These are phyloP conservation scores for Termitomyces sp. DNA, from an alignment of 768 basidiomycete species.

Conservation along the genomic window DNA sequence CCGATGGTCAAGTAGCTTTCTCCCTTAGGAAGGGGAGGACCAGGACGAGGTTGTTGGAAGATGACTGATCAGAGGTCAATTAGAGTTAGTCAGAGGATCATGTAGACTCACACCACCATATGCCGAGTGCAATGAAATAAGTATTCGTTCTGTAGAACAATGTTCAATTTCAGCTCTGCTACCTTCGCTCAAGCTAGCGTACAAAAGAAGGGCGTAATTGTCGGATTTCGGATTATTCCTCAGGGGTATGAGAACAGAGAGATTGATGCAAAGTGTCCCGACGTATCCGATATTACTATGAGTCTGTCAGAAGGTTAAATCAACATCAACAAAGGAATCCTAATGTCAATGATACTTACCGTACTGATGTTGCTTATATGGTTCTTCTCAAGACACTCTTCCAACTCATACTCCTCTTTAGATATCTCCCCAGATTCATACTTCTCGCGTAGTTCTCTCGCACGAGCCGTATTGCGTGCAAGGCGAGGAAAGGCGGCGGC, in stretches of 20 bases:
- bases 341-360: constrained; percentile 29
- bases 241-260: constrained; percentile 66
- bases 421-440: constrained; percentile 56
- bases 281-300: constrained; percentile 79
- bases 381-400: constrained; percentile 81
- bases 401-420: constrained; percentile 59
- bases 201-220: constrained; percentile 73
- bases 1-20: constrained; percentile 77
- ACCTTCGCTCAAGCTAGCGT: constrained; percentile 17
- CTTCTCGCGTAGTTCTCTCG: constrained; percentile 47
- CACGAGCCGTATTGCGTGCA: constrained; percentile 67
- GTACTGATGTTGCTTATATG: constrained; percentile 81
- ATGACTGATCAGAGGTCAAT: constrained; percentile 44
- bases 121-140: constrained; percentile 74
- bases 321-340: neutral
- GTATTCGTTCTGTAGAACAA: constrained; percentile 46
- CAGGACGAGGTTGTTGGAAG: constrained; percentile 80
- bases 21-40: constrained; percentile 71
- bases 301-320: constrained; percentile 31
- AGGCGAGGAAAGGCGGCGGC: constrained; percentile 75
- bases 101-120: constrained; percentile 76
- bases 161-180: neutral
- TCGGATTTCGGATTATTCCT: constrained; percentile 53
- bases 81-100: neutral
- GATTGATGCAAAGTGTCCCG: constrained; percentile 54